Base-by-base conservation (phyloP, 768 basidiomycete species). In the Sarcomyxa edulis region DNA sequence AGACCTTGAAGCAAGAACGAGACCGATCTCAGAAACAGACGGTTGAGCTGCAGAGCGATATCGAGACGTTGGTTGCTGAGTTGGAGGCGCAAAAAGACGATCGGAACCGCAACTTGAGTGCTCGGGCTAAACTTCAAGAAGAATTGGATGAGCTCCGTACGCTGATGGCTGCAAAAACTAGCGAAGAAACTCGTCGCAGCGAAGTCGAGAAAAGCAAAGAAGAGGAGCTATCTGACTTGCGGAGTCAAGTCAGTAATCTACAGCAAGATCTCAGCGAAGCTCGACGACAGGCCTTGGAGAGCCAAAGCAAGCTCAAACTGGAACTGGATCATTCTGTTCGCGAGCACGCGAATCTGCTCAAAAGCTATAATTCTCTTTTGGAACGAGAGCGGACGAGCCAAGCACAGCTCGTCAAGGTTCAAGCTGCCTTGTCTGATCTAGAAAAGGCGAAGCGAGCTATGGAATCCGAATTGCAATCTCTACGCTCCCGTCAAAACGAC, bases 201-300 rank as follows among this genome's bases (percentile, higher is more conserved):
- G 88, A 96, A 53, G 90, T 81, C 1, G 89, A 92, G 56, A 83
- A 81, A 59, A 84, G 85, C 60, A 89, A 83, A 50, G 93, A 97
- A 47, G 69, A 77, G 31, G 95, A 99, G 58, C 76, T 97, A 8
- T 57, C 62, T 0, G 71, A 80, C 21, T 68, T 99, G 5, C 81
- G 93, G 15, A 52, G 54, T 7, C 81, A 90, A 50, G 73, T 75
- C 15, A 52, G 55, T 14, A 68, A 71, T 27, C 61, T 89, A 21
- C 83, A 86, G 31, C 64, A 75, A 29, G 83, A 90, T 23, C 68
- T 93, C 11, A 68, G 71, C 23, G 76, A 81, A 11, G 71, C 77
- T 15, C 81, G 86, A 15, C 73, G 72, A 37, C 55, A 62, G 3
- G 71, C 80, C 4, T 57, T 80, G 15, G 83, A 88, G 40, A 65